A percentile compares a stretch with the other conserved stretches of the same genome.
These are phyloP conservation scores for Diutina mesorugosa DNA, from an alignment of 1,139 yeast species.

Conservation along the genomic window DNA sequence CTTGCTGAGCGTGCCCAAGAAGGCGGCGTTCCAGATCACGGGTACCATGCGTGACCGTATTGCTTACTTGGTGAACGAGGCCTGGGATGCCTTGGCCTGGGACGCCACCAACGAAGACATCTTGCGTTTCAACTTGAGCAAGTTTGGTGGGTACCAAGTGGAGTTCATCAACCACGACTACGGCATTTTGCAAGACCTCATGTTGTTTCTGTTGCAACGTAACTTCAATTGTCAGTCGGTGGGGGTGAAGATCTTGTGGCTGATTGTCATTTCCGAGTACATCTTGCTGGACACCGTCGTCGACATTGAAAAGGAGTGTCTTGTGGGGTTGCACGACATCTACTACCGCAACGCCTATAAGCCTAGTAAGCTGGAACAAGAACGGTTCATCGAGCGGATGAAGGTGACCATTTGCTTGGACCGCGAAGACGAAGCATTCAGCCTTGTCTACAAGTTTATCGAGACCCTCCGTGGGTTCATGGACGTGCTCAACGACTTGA, in stretches of 20 bases:
- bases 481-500: slow-evolving; percentile 52
- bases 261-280: slow-evolving; percentile 57
- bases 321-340: slow-evolving; percentile 50
- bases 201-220: slow-evolving; percentile 59
- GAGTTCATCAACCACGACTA: slow-evolving; percentile 49
- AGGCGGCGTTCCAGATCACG: slow-evolving; percentile 55
- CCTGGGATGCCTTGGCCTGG: slow-evolving; percentile 72
- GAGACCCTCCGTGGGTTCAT: slow-evolving; percentile 52
- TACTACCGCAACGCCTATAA: slow-evolving; percentile 44
- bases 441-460: slow-evolving; percentile 37
- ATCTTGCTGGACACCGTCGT: slow-evolving; percentile 44
- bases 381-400: slow-evolving; percentile 37
- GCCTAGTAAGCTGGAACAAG: slow-evolving; percentile 45
- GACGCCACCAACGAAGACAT: slow-evolving; percentile 48
- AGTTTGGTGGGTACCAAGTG: slow-evolving; percentile 64
- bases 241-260: slow-evolving; percentile 62
- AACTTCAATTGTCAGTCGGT: slow-evolving; percentile 49
- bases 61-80: slow-evolving; percentile 39
- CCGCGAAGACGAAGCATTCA: slow-evolving; percentile 54
- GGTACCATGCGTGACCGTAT: slow-evolving; percentile 53
- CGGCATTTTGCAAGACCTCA: slow-evolving; percentile 50
- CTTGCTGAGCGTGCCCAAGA: slow-evolving; percentile 58
- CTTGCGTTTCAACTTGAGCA: slow-evolving; percentile 46
- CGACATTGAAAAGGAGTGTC: slow-evolving; percentile 52
- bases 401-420: slow-evolving; percentile 43